These are phyloP conservation scores for Neoscytalidium dimidiatum DNA, from an alignment of 2,329 filamentous ascomycete species.

Conservation along the genomic window DNA sequence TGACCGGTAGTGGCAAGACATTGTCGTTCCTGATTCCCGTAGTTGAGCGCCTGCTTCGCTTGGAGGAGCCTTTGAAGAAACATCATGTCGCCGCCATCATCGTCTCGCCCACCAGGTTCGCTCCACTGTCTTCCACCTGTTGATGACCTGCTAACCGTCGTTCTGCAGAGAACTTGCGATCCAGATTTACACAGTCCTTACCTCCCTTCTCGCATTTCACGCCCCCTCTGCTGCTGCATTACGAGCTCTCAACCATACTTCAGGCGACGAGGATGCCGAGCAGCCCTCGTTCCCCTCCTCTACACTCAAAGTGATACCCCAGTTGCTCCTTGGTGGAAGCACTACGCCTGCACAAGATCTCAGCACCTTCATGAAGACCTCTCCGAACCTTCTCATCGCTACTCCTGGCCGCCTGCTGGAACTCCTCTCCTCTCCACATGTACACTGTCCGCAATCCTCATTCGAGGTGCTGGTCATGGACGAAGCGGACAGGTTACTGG, in stretches of 20 bases:
- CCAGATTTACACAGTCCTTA: constrained; percentile 83
- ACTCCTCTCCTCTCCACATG: constrained; percentile 80
- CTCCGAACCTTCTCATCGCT: constrained; percentile 85
- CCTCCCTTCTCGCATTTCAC: constrained; percentile 80
- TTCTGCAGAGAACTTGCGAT: constrained; percentile 74
- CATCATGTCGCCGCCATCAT: constrained; percentile 90
- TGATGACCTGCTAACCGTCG: neutral
- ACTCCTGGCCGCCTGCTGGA: constrained; percentile 90
- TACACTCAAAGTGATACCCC: constrained; percentile 70
- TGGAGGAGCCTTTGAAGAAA: constrained; percentile 81
- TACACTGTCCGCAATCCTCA: constrained; percentile 82
- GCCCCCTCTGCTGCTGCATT: constrained; percentile 70
- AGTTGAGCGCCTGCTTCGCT: constrained; percentile 76
- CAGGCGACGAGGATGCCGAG: constrained; percentile 42
- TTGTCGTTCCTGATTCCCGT: constrained; percentile 82
- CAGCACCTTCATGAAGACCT: constrained; percentile 77
- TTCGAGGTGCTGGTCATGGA: constrained; percentile 94
- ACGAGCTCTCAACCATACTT: constrained; percentile 51
- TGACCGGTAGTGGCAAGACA: constrained; percentile 90
- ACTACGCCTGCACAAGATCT: constrained; percentile 84
- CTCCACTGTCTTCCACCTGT: neutral
- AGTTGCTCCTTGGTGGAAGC: constrained; percentile 82
- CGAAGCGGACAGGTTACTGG: constrained; percentile 88
- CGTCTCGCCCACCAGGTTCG: constrained; percentile 75
- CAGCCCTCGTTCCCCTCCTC: constrained; percentile 46